Evolutionary conservation across 2,329 filamentous ascomycete species (phyloP).

Genomic region (Gaeumannomyces tritici): DNA sequence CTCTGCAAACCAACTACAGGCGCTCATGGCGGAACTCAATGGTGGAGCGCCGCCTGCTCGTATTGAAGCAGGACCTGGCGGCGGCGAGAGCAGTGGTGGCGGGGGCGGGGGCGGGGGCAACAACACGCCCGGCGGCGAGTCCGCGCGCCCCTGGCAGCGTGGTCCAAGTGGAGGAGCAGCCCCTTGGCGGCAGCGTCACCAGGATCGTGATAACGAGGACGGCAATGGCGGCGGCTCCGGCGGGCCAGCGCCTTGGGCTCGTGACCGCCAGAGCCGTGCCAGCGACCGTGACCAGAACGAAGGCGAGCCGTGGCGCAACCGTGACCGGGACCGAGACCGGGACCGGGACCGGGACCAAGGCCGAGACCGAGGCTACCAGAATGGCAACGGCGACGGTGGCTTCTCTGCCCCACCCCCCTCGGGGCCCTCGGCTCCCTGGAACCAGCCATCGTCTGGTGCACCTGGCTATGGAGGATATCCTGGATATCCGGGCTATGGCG

Average conservation of each 20-base stretch:
- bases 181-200: constrained; percentile 55
- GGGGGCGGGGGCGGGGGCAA: not conserved
- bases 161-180: constrained; percentile 76
- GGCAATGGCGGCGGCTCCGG: constrained; percentile 25
- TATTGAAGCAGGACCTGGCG: constrained; percentile 10
- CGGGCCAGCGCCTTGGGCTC: constrained; percentile 49
- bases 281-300: constrained; percentile 25
- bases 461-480: constrained; percentile 25
- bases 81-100: constrained; percentile 38
- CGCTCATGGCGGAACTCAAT: constrained; percentile 96
- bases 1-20: constrained; percentile 32
- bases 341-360: constrained; percentile 7
- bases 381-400: constrained; percentile 14
- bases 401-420: constrained; percentile 28
- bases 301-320: constrained; percentile 15
- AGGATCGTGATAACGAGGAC: constrained; percentile 38
- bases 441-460: constrained; percentile 35
- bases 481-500: constrained; percentile 30
- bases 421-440: constrained; percentile 44
- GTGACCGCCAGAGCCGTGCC: constrained; percentile 43
- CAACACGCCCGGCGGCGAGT: not conserved
- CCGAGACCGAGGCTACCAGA: constrained; percentile 4
- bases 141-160: constrained; percentile 80
- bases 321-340: constrained; percentile 1
- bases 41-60: constrained; percentile 32